Evolutionary conservation across 768 basidiomycete genomes (phyloP), one percentile per base, ranked within the genome.

Genomic region (Udeniomyces megalosporus): DNA sequence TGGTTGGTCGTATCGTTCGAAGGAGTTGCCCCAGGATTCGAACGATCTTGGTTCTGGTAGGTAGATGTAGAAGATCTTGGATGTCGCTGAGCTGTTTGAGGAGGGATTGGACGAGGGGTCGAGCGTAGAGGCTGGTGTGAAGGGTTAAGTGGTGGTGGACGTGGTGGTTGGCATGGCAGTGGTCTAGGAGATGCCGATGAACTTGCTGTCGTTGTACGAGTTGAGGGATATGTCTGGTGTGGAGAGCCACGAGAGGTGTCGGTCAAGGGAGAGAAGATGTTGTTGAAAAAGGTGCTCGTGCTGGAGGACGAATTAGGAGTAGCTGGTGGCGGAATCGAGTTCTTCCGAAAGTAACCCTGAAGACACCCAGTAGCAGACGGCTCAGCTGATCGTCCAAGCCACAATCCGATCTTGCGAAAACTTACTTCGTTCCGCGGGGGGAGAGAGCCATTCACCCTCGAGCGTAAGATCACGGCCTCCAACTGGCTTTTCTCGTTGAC

Each of bases 91-190:
- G 74, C 55, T 77, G 68, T 44, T 67, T 66, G 22, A 65, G 57
- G 49, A 67, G 76, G 72, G 48, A 71, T 58, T 45, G 74, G 60
- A 47, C 70, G 66, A n/a, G 69, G 28, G 57, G 75, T 71, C 46
- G 73, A 52, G 50, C 69, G 71, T 56, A 77, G 67, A 66, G 70
- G 66, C 46, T 47, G 46, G 20, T 17, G 5, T 17, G 6, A 24
- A n/a, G 20, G 46, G 20, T 47, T n/a, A n/a, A n/a, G n/a, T n/a
- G n/a, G n/a, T n/a, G n/a, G n/a, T n/a, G n/a, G n/a, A n/a, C n/a
- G n/a, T n/a, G n/a, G n/a, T n/a, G n/a, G n/a, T n/a, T n/a, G n/a
- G n/a, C n/a, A n/a, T 17, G 17, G 38, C 38, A 42, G 8, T 42
- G 38, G 38, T 42, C 38, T n/a, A n/a, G n/a, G n/a, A n/a, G n/a